Percentiles rank a stretch among this genome's conserved stretches.
Evolutionary conservation across 768 basidiomycete species (phyloP).

Genomic region (Mycena sanguinolenta): DNA sequence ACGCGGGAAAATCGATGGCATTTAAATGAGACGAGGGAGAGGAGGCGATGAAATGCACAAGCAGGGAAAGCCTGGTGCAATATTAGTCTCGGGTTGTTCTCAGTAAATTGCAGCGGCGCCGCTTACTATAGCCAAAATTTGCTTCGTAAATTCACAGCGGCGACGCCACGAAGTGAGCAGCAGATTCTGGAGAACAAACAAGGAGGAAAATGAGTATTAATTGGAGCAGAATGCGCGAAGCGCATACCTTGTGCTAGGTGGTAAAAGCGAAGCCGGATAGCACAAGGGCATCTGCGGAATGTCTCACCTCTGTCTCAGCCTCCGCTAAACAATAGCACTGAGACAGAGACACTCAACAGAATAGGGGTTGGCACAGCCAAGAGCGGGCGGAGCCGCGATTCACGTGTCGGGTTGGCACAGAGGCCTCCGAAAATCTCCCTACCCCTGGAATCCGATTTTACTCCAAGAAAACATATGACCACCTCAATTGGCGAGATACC

Average conservation of each 20-base stretch:
- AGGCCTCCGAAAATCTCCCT: conserved; percentile 20
- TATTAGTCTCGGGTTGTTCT: not conserved
- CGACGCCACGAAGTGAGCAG: not conserved
- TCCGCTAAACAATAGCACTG: not conserved
- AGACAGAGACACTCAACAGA: too few species aligned
- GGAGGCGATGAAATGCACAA: not conserved
- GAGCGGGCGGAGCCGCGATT: too few species aligned
- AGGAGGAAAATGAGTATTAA: not conserved
- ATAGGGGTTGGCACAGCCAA: too few species aligned
- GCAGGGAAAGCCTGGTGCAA: not conserved
- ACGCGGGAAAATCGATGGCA: too few species aligned
- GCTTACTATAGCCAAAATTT: not conserved
- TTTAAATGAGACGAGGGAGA: too few species aligned
- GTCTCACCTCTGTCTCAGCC: not conserved
- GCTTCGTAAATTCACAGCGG: not conserved
- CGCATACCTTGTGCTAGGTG: conserved; percentile 1
- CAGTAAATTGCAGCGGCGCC: not conserved
- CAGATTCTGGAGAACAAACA: not conserved
- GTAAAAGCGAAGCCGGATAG: not conserved
- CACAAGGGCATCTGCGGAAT: not conserved
- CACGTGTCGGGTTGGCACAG: conserved; percentile 15
- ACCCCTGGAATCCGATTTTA: conserved; percentile 21
- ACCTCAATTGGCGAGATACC: too few species aligned
- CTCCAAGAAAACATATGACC: too few species aligned
- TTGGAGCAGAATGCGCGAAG: not conserved